Evolutionary conservation across 176 grass and related monocot genomes (phyloP).

Genomic region (Hsuehochloa calcarea): DNA sequence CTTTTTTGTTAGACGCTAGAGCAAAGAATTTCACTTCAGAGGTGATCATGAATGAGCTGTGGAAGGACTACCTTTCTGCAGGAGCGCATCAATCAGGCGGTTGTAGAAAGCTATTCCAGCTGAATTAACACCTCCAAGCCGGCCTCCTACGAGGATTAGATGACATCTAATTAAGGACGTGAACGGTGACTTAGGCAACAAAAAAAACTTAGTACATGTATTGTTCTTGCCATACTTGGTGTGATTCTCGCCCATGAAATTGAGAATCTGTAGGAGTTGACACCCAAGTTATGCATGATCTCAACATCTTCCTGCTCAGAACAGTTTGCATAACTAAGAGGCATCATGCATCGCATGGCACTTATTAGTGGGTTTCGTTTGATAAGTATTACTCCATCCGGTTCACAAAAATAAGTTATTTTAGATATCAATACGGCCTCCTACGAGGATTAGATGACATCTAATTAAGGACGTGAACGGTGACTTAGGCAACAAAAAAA

Average conservation of each 20-base stretch:
- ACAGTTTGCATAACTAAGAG: neutral
- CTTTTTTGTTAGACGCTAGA: neutral
- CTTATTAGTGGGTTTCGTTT: neutral
- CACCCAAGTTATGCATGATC: conserved; percentile 36
- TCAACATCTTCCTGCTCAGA: conserved; percentile 48
- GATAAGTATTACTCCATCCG: neutral
- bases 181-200: neutral
- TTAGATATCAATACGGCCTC: too few relatives aligned
- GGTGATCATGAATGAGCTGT: neutral
- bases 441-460: neutral
- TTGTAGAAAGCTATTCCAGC: conserved; percentile 61
- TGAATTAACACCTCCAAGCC: conserved; percentile 39
- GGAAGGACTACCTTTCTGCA: conserved; percentile 39
- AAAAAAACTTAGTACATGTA: neutral
- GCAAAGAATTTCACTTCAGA: neutral
- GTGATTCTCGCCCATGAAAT: conserved; percentile 60
- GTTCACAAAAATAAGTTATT: too few relatives aligned
- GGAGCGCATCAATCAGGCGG: conserved; percentile 40
- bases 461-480: neutral
- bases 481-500: neutral
- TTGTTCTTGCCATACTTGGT: conserved; percentile 35
- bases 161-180: neutral
- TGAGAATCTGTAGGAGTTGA: conserved; percentile 58
- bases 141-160: conserved; percentile 30
- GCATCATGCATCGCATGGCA: neutral